phyloP scores from a whole-genome alignment of 768 basidiomycete genomes.

The Dioszegia aurantiaca region DNA sequence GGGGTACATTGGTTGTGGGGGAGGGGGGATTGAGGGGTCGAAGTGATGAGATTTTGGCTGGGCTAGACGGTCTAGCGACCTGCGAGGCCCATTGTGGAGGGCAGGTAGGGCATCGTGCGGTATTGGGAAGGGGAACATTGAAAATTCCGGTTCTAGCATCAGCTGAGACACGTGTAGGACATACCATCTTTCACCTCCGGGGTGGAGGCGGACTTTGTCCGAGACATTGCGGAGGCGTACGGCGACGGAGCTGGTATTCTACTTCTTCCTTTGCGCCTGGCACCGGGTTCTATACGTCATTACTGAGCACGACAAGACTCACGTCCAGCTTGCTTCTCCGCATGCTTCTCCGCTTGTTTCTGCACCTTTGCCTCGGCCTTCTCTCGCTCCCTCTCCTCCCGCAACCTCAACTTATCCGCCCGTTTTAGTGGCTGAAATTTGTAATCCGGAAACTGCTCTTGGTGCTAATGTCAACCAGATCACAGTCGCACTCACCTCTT shows the following conservation, averaged over 20 bases:
- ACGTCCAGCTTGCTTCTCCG: slow-evolving; percentile 4
- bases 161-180: background rate
- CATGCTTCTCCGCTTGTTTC: slow-evolving; percentile 19
- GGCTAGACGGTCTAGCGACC: too few species aligned
- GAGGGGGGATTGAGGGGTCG: background rate
- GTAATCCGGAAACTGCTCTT: slow-evolving; percentile 44
- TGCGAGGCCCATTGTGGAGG: too few species aligned
- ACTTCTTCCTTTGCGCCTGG: slow-evolving; percentile 13
- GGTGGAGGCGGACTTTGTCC: background rate
- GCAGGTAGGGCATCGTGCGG: slow-evolving; percentile 19
- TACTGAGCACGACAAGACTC: background rate
- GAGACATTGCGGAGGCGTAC: slow-evolving; percentile 1
- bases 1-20: background rate
- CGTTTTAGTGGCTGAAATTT: slow-evolving; percentile 50
- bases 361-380: slow-evolving; percentile 30
- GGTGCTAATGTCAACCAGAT: slow-evolving; percentile 32
- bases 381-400: slow-evolving; percentile 38
- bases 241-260: background rate
- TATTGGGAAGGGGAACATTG: slow-evolving; percentile 40
- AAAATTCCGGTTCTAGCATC: slow-evolving; percentile 15
- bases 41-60: background rate
- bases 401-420: slow-evolving; percentile 41
- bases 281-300: slow-evolving; percentile 8
- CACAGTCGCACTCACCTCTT: slow-evolving; percentile 46
- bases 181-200: slow-evolving; percentile 14